phyloP scores from a whole-genome alignment of 2,329 filamentous ascomycete genomes.

The Neonectria punicea region DNA sequence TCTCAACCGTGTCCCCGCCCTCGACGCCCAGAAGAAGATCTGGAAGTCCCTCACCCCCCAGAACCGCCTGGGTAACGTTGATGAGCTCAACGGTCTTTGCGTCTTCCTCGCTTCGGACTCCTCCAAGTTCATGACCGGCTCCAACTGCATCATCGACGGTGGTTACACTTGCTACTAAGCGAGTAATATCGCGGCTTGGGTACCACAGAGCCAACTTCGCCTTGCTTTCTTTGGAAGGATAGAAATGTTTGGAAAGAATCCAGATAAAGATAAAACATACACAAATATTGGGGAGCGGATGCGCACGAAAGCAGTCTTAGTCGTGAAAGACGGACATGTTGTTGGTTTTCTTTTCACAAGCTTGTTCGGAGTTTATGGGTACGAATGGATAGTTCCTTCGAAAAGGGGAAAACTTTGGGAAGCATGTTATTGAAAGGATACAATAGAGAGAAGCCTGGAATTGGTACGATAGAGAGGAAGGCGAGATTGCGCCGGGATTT shows the following conservation, averaged over 20 bases:
- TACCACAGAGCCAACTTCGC: background rate
- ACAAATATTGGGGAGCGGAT: conserved; percentile 4
- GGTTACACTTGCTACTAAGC: conserved; percentile 72
- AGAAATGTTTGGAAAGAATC: background rate
- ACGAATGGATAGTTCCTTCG: conserved; percentile 16
- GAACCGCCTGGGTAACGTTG: conserved; percentile 75
- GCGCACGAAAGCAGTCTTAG: conserved; percentile 7
- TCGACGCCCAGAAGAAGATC: conserved; percentile 85
- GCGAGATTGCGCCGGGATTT: conserved; percentile 7
- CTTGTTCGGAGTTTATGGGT: conserved; percentile 35
- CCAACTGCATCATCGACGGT: conserved; percentile 77
- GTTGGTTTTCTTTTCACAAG: conserved; percentile 12
- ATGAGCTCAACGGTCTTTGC: conserved; percentile 81
- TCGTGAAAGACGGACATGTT: conserved; percentile 6
- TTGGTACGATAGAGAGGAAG: conserved; percentile 19
- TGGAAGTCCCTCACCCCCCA: conserved; percentile 81
- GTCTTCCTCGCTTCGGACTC: conserved; percentile 81
- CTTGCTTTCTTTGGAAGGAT: conserved; percentile 11
- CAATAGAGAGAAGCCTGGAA: conserved; percentile 25
- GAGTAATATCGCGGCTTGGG: background rate
- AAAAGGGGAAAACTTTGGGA: conserved; percentile 16
- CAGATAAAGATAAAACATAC: background rate
- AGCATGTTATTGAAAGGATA: conserved; percentile 19
- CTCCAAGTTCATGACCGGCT: conserved; percentile 80
- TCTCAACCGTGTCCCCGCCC: conserved; percentile 79